Evolutionary conservation across 371 early-diverging fungal species (phyloP).

Genomic region (Parasitella parasitica): DNA sequence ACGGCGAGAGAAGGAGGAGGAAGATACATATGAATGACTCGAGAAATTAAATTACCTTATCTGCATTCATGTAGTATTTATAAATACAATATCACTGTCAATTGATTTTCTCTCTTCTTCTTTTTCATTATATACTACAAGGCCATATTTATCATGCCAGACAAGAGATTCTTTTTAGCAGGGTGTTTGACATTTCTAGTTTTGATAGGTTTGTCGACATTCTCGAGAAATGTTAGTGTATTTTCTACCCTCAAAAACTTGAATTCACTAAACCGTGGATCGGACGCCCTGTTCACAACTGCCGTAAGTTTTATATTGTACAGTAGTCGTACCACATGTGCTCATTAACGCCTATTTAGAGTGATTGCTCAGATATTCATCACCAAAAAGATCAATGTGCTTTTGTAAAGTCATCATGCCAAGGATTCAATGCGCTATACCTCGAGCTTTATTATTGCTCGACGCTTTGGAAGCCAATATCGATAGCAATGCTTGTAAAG

Average conservation of each 20-base stretch:
- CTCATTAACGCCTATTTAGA: background rate
- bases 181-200: background rate
- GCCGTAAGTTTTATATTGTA: background rate
- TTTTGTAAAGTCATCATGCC: slow-evolving; percentile 55
- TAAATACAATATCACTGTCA: background rate
- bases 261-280: background rate
- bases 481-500: slow-evolving; percentile 47
- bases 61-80: too few species aligned
- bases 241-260: background rate
- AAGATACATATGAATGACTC: background rate
- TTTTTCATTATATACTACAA: background rate
- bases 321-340: background rate
- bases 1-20: background rate
- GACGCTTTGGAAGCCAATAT: slow-evolving; percentile 37
- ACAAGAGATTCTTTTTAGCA: background rate
- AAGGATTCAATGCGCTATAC: slow-evolving; percentile 55
- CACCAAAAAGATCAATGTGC: slow-evolving; percentile 53
- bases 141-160: background rate
- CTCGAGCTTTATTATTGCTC: slow-evolving; percentile 65
- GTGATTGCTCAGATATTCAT: slow-evolving; percentile 38
- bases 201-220: background rate
- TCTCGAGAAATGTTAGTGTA: background rate
- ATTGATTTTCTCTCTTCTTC: background rate
- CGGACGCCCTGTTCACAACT: background rate
- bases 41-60: background rate